Percentiles rank a stretch among this genome's conserved stretches.
Evolutionary conservation across 352 stramenopile species (phyloP).

Genomic region (Peronospora tabacina): DNA sequence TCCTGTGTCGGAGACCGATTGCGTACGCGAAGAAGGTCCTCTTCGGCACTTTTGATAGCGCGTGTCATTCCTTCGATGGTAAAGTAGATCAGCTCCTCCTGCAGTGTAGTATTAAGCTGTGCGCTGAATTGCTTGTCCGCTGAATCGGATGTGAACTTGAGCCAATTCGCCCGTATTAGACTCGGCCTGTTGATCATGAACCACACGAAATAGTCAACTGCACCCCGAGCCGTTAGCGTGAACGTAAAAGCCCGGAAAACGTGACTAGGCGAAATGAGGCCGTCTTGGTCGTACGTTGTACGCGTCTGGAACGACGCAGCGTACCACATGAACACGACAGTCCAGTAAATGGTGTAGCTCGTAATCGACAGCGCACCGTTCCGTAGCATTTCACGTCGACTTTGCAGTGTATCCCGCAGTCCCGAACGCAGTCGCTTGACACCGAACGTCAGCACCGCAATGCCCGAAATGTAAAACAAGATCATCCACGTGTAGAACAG

Average conservation of each 20-base stretch:
- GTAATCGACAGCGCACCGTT: constrained; percentile 73
- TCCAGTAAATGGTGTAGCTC: constrained; percentile 82
- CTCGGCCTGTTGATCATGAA: constrained; percentile 78
- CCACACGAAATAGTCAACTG: constrained; percentile 79
- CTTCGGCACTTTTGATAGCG: constrained; percentile 60
- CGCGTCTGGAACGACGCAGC: constrained; percentile 61
- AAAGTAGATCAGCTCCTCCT: constrained; percentile 86
- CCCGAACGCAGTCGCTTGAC: constrained; percentile 59
- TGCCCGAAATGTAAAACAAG: constrained; percentile 69
- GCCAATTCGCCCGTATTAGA: constrained; percentile 51
- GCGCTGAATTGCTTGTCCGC: constrained; percentile 77
- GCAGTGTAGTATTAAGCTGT: constrained; percentile 82
- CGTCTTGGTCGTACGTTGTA: constrained; percentile 33
- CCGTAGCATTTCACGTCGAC: constrained; percentile 67
- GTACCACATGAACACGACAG: constrained; percentile 73
- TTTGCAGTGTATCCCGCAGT: constrained; percentile 64
- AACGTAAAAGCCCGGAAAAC: constrained; percentile 69
- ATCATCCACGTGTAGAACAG: constrained; percentile 86
- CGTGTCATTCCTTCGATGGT: constrained; percentile 85
- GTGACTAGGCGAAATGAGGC: constrained; percentile 35
- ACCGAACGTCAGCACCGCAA: constrained; percentile 57
- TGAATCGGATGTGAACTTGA: constrained; percentile 67
- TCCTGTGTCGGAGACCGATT: constrained; percentile 47
- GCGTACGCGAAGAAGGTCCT: constrained; percentile 41
- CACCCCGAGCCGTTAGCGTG: constrained; percentile 50